Conservation (phyloP, 257 asterid species). For the Solanum ahanhuiri region DNA sequence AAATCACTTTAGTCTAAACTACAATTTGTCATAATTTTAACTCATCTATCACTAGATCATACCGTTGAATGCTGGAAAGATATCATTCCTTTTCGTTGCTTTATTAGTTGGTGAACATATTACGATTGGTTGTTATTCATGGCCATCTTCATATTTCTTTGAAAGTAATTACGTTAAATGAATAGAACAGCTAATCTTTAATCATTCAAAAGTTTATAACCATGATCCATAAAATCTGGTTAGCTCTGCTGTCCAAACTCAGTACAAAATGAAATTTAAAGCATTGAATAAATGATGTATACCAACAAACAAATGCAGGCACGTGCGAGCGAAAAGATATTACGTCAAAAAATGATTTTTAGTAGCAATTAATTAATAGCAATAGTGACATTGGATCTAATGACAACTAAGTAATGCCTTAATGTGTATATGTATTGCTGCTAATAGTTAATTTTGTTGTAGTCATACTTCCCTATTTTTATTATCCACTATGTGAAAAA, state of each 20-base stretch:
- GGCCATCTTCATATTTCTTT: neutral
- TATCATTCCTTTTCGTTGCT: neutral
- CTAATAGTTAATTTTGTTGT: too few relatives aligned
- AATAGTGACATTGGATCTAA: too few relatives aligned
- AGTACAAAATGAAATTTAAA: neutral
- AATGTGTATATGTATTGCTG: too few relatives aligned
- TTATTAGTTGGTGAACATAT: neutral
- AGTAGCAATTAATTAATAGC: too few relatives aligned
- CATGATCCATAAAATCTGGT: neutral
- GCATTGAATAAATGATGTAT: neutral
- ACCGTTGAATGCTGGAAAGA: neutral
- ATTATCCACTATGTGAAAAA: too few relatives aligned
- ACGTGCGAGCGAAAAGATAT: neutral
- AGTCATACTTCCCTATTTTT: too few relatives aligned
- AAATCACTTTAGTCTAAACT: neutral
- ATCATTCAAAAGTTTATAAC: neutral
- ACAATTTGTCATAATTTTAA: neutral
- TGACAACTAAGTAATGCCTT: too few relatives aligned
- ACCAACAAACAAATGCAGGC: neutral
- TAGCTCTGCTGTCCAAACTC: neutral
- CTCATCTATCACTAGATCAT: neutral
- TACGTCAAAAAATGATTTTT: too few relatives aligned
- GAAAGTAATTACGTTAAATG: neutral
- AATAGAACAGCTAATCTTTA: neutral
- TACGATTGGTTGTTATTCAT: neutral